Evolutionary conservation across 2,329 filamentous ascomycete species (phyloP).

Genomic region (Beauveria bassiana): DNA sequence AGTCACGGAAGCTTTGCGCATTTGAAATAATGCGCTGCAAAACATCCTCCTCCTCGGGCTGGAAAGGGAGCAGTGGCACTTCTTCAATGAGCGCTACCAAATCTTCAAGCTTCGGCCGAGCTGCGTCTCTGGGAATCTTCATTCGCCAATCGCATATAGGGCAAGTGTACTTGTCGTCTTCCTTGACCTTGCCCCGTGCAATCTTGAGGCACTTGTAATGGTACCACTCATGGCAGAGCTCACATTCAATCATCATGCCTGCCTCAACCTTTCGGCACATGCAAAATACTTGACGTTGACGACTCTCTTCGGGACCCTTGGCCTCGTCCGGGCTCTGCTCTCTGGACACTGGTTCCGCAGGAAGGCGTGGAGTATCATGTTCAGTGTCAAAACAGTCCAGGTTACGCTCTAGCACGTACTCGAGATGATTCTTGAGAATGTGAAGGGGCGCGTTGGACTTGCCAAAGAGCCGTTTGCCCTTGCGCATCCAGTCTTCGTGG

Average conservation of each 20-base stretch:
- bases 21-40: slow-evolving; percentile 80
- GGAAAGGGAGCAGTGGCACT: slow-evolving; percentile 74
- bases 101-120: slow-evolving; percentile 90
- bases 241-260: slow-evolving; percentile 99
- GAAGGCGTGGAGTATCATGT: slow-evolving; percentile 75
- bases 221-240: slow-evolving; percentile 98
- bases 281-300: slow-evolving; percentile 78
- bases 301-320: slow-evolving; percentile 52
- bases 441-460: slow-evolving; percentile 96
- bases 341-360: slow-evolving; percentile 84
- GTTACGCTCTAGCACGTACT: slow-evolving; percentile 86
- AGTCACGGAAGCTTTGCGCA: slow-evolving; percentile 75
- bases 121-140: slow-evolving; percentile 92
- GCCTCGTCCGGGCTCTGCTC: slow-evolving; percentile 57
- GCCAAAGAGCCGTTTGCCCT: slow-evolving; percentile 94
- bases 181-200: slow-evolving; percentile 93
- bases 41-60: slow-evolving; percentile 87
- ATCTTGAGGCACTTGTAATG: slow-evolving; percentile 98
- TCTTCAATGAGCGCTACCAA: slow-evolving; percentile 78
- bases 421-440: slow-evolving; percentile 90
- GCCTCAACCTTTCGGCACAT: slow-evolving; percentile 90
- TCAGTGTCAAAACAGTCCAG: slow-evolving; percentile 83
- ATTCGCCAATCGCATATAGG: slow-evolving; percentile 97
- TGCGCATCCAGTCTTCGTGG: slow-evolving; percentile 98
- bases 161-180: slow-evolving; percentile 96